Base-by-base conservation (phyloP, 805 yeast species). In the Jamesozyma spencerorum region DNA sequence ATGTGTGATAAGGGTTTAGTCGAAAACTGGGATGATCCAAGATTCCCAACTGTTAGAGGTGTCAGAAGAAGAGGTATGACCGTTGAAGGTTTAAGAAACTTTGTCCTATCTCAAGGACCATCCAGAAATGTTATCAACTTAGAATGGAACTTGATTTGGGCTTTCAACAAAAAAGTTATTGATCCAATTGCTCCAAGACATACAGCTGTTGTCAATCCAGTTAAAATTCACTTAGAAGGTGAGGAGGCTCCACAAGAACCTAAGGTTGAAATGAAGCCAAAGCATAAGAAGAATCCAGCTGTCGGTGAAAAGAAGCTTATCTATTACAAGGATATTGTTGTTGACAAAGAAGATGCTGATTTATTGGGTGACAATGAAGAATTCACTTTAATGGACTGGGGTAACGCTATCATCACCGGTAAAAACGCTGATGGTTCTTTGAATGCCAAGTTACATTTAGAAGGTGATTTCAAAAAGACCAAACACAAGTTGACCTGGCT, bases 11-110 rank as follows among this genome's bases (percentile, higher is more conserved):
- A 85, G 64, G 70, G 76, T 33, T 72, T 81, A 54, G 99, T 92
- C 44, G 57, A 74, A 18, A 87, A 86, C 69, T 92, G 99, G 99
- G 97, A 92, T 60, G 99, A 92, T 65, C 98, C 99, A 54, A 77
- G 99, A 65, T 92, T 92, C 86, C 99, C 99, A 53, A 92, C 99
- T 36, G 95, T 92, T 31, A 81, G 97, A 66, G 99, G 99, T 71
- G 96, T 90, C 40, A 85, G 97, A 72, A 81, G 98, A 74, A 84
- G 99, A 72, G 99, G 99, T 71, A 92, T 92, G 99, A 79, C 96
- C 31, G 94, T 92, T 48, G 97, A 92, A 70, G 99, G 97, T 50
- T 77, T 92, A 64, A 79, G 90, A 66, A 84, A 85, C 73, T 92
- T 92, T 57, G 84, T 92, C 51, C 72, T 92, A 47, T 75, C 94